phyloP scores from a whole-genome alignment of 2,329 filamentous ascomycete species.

The Fusarium algeriense region DNA sequence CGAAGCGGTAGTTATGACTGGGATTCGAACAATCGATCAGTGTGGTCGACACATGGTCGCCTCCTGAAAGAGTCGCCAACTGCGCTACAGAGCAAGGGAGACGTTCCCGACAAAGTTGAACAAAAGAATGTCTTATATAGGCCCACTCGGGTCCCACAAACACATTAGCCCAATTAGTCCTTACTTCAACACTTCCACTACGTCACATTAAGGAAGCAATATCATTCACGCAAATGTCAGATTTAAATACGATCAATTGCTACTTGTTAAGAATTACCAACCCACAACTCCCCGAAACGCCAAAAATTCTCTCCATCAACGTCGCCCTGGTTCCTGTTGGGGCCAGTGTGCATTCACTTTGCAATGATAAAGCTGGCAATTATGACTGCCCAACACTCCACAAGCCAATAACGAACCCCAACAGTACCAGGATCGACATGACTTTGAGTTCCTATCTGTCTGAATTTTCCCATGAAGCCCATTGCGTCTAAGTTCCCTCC shows the following conservation, averaged over 20 bases:
- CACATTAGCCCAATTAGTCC: too few species aligned
- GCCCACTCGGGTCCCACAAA: too few species aligned
- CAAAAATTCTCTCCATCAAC: conserved; percentile 7
- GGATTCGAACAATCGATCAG: conserved; percentile 27
- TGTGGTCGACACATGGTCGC: neutral
- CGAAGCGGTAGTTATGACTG: conserved; percentile 27
- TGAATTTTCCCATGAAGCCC: conserved; percentile 12
- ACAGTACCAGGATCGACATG: conserved; percentile 7
- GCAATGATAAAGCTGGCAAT: conserved; percentile 1
- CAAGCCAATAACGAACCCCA: conserved; percentile 3
- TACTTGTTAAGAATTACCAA: conserved; percentile 23
- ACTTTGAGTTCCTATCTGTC: neutral
- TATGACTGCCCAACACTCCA: neutral
- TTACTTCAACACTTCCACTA: neutral
- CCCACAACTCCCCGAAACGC: conserved; percentile 30
- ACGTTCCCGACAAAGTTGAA: neutral
- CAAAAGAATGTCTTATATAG: neutral
- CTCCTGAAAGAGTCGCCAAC: neutral
- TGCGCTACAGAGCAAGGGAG: neutral
- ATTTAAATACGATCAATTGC: conserved; percentile 15
- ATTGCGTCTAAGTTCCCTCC: conserved; percentile 24
- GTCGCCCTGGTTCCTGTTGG: conserved; percentile 9
- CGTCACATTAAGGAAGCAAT: neutral
- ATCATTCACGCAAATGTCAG: neutral
- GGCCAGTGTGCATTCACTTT: conserved; percentile 9